These are phyloP conservation scores for Phytopythium helicoides DNA, from an alignment of 352 stramenopile genomes.

Conservation along the genomic window DNA sequence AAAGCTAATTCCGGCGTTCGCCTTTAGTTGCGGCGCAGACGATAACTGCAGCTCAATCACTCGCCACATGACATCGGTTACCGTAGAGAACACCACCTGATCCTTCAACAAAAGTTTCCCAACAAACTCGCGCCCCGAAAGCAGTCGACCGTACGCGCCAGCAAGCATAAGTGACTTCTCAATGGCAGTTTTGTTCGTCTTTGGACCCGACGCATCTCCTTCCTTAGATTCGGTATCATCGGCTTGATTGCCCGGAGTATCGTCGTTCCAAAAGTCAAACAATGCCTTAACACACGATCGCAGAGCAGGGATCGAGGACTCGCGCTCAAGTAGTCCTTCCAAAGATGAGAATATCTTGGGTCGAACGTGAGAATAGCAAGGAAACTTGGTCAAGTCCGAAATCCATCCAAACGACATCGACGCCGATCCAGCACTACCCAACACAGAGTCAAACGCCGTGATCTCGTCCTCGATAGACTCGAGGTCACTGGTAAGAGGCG, in stretches of 20 bases:
- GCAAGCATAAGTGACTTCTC: conserved; percentile 64
- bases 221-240: conserved; percentile 1
- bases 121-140: conserved; percentile 67
- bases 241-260: not conserved
- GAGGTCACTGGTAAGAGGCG: conserved; percentile 14
- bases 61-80: conserved; percentile 69
- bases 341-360: conserved; percentile 63
- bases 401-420: conserved; percentile 75
- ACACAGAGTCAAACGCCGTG: conserved; percentile 11
- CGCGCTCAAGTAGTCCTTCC: conserved; percentile 65
- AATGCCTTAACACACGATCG: conserved; percentile 65
- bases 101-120: conserved; percentile 60
- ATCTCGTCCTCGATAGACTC: conserved; percentile 32
- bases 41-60: conserved; percentile 65
- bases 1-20: conserved; percentile 49
- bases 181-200: conserved; percentile 32
- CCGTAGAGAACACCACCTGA: conserved; percentile 49
- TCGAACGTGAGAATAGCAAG: conserved; percentile 59
- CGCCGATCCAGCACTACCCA: not conserved
- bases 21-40: conserved; percentile 46
- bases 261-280: conserved; percentile 48
- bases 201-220: not conserved
- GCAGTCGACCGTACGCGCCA: conserved; percentile 56
- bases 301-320: conserved; percentile 70
- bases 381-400: conserved; percentile 50